phyloP scores from a whole-genome alignment of 768 basidiomycete genomes.

The Naganishia vaughanmartiniae region DNA sequence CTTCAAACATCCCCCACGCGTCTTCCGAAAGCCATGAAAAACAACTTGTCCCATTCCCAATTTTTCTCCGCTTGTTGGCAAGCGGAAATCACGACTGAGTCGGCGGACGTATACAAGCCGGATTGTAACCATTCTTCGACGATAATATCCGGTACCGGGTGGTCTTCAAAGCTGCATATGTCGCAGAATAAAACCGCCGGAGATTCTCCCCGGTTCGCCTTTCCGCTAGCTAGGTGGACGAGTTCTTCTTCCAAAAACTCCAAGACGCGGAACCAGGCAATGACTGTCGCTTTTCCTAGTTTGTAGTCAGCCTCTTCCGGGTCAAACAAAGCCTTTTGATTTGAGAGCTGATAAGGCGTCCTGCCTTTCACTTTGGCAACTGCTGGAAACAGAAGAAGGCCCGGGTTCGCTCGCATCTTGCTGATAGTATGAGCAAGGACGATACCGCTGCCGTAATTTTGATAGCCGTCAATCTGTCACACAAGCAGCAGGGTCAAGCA shows the following conservation, averaged over 20 bases:
- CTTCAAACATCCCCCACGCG: neutral
- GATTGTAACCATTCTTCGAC: neutral
- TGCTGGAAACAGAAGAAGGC: neutral
- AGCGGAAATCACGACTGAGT: neutral
- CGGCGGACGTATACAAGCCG: neutral
- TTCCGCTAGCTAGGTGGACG: neutral
- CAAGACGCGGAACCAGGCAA: neutral
- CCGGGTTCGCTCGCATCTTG: neutral
- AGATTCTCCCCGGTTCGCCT: neutral
- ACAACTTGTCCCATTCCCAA: neutral
- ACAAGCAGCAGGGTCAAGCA: neutral
- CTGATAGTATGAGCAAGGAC: neutral
- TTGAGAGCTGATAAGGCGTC: neutral
- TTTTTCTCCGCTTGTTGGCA: neutral
- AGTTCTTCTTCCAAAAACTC: neutral
- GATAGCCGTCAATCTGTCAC: neutral
- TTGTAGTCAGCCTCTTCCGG: neutral
- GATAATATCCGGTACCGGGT: neutral
- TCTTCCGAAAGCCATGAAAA: neutral
- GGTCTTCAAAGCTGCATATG: neutral
- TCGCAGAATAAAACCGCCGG: neutral
- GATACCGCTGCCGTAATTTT: neutral
- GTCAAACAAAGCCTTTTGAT: neutral
- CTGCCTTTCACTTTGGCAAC: neutral
- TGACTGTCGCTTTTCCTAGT: neutral